Evolutionary conservation across 140 eudicot species (phyloP).

Genomic region (Bidens hawaiensis): DNA sequence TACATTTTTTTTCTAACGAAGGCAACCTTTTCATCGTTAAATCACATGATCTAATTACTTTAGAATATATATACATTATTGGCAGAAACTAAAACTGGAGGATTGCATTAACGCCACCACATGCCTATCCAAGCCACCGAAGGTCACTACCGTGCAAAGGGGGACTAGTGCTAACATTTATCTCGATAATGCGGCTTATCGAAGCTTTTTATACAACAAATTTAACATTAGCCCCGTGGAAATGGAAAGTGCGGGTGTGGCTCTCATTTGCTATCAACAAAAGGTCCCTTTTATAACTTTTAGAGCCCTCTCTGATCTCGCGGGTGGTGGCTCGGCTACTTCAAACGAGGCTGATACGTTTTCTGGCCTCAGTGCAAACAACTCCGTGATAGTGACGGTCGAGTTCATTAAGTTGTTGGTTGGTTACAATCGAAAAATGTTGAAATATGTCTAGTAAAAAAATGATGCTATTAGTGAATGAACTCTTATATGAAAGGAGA

Average conservation of each 20-base stretch:
- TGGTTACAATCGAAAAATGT: conserved; percentile 21
- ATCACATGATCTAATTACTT: not conserved
- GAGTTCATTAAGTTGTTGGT: conserved; percentile 37
- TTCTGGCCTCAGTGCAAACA: conserved; percentile 39
- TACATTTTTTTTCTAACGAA: too few relatives aligned
- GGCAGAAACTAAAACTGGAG: conserved; percentile 23
- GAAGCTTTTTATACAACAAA: conserved; percentile 34
- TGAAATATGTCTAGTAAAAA: conserved; percentile 5
- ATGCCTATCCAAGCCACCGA: conserved; percentile 28
- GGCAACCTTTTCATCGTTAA: not conserved
- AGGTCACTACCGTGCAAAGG: conserved; percentile 32
- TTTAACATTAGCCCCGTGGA: conserved; percentile 43
- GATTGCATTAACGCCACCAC: conserved; percentile 32
- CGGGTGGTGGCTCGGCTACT: conserved; percentile 50
- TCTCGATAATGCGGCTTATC: conserved; percentile 41
- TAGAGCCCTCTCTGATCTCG: conserved; percentile 53
- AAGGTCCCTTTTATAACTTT: conserved; percentile 40
- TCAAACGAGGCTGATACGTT: conserved; percentile 46
- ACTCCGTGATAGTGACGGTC: conserved; percentile 39
- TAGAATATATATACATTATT: not conserved
- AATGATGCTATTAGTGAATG: not conserved
- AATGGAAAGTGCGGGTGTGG: conserved; percentile 58
- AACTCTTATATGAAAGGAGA: not conserved
- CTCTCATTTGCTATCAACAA: conserved; percentile 48
- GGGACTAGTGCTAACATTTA: conserved; percentile 50